Evolutionary conservation across 768 basidiomycete species (phyloP), one percentile per base, ranked within the genome.

Genomic region (Cantharellus cinnabarinus): DNA sequence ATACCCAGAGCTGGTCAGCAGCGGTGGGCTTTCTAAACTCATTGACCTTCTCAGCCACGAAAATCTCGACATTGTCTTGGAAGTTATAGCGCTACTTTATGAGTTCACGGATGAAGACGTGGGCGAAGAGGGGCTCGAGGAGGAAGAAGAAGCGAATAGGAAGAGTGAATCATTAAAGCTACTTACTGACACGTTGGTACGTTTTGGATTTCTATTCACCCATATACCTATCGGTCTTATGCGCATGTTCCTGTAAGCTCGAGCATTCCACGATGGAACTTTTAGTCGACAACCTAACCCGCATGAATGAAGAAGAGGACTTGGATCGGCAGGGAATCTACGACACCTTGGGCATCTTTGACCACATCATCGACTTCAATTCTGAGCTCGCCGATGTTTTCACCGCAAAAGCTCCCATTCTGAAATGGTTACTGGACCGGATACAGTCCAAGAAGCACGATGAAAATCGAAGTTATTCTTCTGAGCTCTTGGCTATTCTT

Each of bases 31-130:
- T 14, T 67, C 75, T 40, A 72, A 82, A 37, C 76, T 98, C 54
- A 77, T 87, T 59, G 90, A 86, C 39, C 77, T 99, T 54, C 79
- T 99, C 59, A 87, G 81, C 59, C 93, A 99, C 68, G 95, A 99
- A 70, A 99, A 99, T 68, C 77, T 83, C 53, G 95, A 99, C 70
- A 97, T 99, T 61, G 86, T 87, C n/a, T 86, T 98, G 58, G 91
- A 95, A 64, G 85, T 89, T 40, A 82, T 98, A 41, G 88, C 93
- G 67, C 77, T 94, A 20, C 74, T 99, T 3, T 83, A 90, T 65
- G 95, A 99, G 70, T 76, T 97, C 62, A 94, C 91, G 1, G 95
- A 99, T 64, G 95, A 98, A 70, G 94, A 98, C 65, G 88, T 89
- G 2, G 86, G 85, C 3, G 82, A 85, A 86, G 83, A 65, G 78